phyloP scores from a whole-genome alignment of 441 rosid species.

The Kokia cookei region DNA sequence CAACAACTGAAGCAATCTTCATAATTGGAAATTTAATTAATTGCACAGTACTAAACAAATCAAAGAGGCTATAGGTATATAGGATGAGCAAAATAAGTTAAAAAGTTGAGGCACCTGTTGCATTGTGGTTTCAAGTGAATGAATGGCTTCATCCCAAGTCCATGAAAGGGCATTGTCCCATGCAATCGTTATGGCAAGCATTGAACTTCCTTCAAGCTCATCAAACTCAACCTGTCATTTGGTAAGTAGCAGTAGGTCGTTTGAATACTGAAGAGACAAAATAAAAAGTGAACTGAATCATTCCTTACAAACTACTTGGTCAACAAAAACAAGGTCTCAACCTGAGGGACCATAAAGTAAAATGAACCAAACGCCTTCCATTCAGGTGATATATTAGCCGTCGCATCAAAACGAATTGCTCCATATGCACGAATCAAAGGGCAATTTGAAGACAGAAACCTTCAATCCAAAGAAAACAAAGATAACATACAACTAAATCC shows the following conservation, averaged over 20 bases:
- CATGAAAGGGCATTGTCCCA: conserved; percentile 78
- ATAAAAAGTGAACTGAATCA: neutral
- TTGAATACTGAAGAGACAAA: conserved; percentile 20
- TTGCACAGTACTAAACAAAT: neutral
- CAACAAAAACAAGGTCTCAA: conserved; percentile 18
- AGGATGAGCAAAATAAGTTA: neutral
- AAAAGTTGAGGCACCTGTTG: conserved; percentile 33
- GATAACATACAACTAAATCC: neutral
- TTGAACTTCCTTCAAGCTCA: conserved; percentile 72
- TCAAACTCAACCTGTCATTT: conserved; percentile 82
- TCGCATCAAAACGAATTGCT: conserved; percentile 78
- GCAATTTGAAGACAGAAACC: conserved; percentile 63
- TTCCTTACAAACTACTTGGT: neutral
- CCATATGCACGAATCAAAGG: conserved; percentile 93
- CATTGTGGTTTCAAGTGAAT: conserved; percentile 46
- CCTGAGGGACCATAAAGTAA: conserved; percentile 89
- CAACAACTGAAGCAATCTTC: conserved; percentile 55
- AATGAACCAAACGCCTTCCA: conserved; percentile 92
- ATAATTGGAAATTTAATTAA: neutral
- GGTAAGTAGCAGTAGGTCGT: conserved; percentile 27
- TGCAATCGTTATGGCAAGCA: conserved; percentile 79
- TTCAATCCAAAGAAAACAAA: conserved; percentile 15
- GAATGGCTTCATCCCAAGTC: conserved; percentile 59
- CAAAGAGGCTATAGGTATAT: neutral
- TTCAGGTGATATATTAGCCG: conserved; percentile 55